These are phyloP conservation scores for Penicillium sp. DNA, from an alignment of 2,329 filamentous ascomycete genomes.

Conservation along the genomic window DNA sequence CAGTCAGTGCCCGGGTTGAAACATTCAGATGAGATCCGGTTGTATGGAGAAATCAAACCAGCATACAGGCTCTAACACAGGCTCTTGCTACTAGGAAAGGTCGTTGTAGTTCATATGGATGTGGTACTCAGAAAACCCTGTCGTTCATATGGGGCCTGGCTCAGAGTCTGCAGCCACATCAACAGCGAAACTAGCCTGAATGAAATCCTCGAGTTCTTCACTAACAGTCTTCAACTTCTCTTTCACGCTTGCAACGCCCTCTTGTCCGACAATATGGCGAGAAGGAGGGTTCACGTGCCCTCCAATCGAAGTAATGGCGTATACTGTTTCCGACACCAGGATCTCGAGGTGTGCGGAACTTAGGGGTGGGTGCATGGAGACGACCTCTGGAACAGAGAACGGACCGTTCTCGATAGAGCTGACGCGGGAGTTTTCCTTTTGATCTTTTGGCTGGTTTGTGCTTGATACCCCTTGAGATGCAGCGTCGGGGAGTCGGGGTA, in stretches of 20 bases:
- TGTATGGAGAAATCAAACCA: neutral
- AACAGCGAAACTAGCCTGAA: constrained; percentile 79
- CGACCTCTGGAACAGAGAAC: constrained; percentile 44
- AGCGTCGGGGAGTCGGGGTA: constrained; percentile 65
- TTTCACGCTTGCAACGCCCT: constrained; percentile 80
- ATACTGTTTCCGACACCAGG: constrained; percentile 80
- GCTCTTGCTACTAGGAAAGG: neutral
- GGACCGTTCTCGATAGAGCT: constrained; percentile 30
- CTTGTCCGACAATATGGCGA: constrained; percentile 85
- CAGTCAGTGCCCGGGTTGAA: neutral
- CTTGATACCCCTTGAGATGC: constrained; percentile 4
- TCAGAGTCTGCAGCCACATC: constrained; percentile 49
- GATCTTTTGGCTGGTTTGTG: constrained; percentile 11
- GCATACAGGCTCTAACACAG: neutral
- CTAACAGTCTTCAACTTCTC: constrained; percentile 96
- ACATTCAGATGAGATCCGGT: neutral
- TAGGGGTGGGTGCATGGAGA: constrained; percentile 70
- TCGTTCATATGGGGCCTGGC: constrained; percentile 8
- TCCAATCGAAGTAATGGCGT: constrained; percentile 84
- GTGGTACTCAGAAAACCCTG: constrained; percentile 11
- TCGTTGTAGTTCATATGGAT: neutral
- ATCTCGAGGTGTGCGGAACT: constrained; percentile 63
- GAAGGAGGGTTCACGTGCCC: constrained; percentile 94
- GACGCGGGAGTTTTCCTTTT: constrained; percentile 17
- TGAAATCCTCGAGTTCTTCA: constrained; percentile 93